Evolutionary conservation across 2,329 filamentous ascomycete genomes (phyloP).

Genomic region (Hypomyces rosellus): DNA sequence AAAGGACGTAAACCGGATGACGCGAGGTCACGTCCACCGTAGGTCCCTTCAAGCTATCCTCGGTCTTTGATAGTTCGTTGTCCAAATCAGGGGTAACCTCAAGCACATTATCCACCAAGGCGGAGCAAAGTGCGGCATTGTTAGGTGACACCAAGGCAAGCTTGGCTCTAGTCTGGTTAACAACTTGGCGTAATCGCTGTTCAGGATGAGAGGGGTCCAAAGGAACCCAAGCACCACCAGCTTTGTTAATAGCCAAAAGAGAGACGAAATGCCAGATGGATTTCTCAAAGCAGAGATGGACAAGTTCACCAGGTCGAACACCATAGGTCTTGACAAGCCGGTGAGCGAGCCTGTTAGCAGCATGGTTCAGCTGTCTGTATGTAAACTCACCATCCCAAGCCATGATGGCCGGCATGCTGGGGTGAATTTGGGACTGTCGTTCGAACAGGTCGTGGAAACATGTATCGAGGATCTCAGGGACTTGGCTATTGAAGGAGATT

Average conservation of each 20-base stretch:
- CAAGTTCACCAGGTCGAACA: conserved; percentile 1
- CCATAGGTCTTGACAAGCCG: background rate
- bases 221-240: conserved; percentile 6
- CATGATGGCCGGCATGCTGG: conserved; percentile 1
- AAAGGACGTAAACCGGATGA: conserved; percentile 1
- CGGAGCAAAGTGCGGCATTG: conserved; percentile 2
- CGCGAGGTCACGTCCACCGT: background rate
- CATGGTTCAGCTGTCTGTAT: background rate
- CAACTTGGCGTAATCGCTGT: conserved; percentile 2
- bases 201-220: conserved; percentile 5
- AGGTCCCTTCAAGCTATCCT: no score
- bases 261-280: conserved; percentile 3
- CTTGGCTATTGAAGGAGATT: conserved; percentile 1
- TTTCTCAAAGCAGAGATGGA: conserved; percentile 7
- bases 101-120: background rate
- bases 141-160: no score
- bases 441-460: conserved; percentile 5
- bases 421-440: background rate
- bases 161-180: background rate
- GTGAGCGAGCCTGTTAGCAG: background rate
- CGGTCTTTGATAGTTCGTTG: background rate
- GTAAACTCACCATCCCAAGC: conserved; percentile 1
- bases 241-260: conserved; percentile 7
- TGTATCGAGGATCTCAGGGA: background rate
- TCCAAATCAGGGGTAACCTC: background rate